Evolutionary conservation across 768 basidiomycete genomes (phyloP).

Genomic region (Boletellus emodensis): DNA sequence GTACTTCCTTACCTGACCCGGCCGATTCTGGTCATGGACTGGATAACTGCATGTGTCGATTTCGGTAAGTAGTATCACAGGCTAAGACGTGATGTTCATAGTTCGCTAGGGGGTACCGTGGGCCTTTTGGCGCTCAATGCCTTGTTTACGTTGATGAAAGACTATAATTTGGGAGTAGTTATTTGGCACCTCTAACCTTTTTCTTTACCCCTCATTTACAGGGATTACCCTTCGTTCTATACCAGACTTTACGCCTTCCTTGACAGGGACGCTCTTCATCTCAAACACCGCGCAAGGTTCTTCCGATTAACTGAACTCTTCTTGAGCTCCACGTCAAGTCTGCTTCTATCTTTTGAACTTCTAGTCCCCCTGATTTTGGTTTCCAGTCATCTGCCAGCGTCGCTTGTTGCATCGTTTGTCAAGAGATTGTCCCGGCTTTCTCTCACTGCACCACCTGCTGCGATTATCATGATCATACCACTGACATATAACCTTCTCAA

Average conservation of each 20-base stretch:
- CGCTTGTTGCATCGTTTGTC: conserved; percentile 91
- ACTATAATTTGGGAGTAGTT: conserved; percentile 81
- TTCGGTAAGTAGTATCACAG: conserved; percentile 46
- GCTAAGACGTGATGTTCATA: neutral
- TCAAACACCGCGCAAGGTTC: conserved; percentile 91
- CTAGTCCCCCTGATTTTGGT: conserved; percentile 1
- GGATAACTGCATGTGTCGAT: conserved; percentile 82
- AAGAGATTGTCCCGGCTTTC: conserved; percentile 87
- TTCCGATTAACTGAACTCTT: conserved; percentile 91
- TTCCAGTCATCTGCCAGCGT: conserved; percentile 77
- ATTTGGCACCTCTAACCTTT: neutral
- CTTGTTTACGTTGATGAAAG: conserved; percentile 83
- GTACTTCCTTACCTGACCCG: conserved; percentile 81
- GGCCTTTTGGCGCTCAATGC: conserved; percentile 90
- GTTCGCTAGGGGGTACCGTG: conserved; percentile 63
- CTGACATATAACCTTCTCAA: conserved; percentile 95
- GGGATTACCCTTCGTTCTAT: conserved; percentile 96
- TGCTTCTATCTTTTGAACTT: neutral
- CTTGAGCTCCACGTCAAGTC: conserved; percentile 80
- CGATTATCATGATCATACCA: conserved; percentile 85
- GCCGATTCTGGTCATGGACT: conserved; percentile 83
- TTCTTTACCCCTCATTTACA: conserved; percentile 29
- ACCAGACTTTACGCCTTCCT: conserved; percentile 87
- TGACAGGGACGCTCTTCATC: conserved; percentile 82
- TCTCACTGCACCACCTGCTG: conserved; percentile 82